These are phyloP conservation scores for Coniochaeta prunicola DNA, from an alignment of 2,329 filamentous ascomycete genomes.

Conservation along the genomic window DNA sequence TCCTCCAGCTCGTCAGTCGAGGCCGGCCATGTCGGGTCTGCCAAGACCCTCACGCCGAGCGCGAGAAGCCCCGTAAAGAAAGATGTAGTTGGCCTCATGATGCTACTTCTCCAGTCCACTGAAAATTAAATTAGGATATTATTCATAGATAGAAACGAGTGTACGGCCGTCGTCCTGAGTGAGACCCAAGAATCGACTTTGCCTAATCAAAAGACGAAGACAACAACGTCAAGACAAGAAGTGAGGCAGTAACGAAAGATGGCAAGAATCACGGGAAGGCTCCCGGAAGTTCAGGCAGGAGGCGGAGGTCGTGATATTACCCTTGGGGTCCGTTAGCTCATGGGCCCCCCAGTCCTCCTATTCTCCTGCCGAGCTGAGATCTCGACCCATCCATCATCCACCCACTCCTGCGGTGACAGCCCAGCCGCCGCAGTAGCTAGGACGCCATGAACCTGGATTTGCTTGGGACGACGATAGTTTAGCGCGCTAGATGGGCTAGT, in stretches of 20 bases:
- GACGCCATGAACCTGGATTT: neutral
- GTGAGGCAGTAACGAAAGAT: neutral
- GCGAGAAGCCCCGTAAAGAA: conserved; percentile 27
- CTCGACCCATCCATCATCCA: neutral
- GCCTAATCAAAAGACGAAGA: neutral
- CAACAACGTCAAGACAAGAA: neutral
- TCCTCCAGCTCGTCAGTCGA: conserved; percentile 55
- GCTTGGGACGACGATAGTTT: neutral
- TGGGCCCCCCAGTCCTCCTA: neutral
- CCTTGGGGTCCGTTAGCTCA: neutral
- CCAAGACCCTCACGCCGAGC: conserved; percentile 24
- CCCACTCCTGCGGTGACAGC: neutral
- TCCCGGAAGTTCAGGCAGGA: neutral
- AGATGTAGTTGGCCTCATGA: conserved; percentile 20
- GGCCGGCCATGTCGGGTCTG: conserved; percentile 55
- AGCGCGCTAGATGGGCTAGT: neutral
- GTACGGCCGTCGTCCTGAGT: neutral
- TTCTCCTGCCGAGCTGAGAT: neutral
- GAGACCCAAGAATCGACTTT: neutral
- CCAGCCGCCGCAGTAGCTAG: neutral
- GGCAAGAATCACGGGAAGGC: neutral
- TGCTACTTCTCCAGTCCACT: neutral
- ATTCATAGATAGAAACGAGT: neutral
- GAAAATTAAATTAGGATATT: neutral
- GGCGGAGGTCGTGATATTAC: neutral